Conservation (phyloP, 352 stramenopile genomes). For the Pythium volutum region DNA sequence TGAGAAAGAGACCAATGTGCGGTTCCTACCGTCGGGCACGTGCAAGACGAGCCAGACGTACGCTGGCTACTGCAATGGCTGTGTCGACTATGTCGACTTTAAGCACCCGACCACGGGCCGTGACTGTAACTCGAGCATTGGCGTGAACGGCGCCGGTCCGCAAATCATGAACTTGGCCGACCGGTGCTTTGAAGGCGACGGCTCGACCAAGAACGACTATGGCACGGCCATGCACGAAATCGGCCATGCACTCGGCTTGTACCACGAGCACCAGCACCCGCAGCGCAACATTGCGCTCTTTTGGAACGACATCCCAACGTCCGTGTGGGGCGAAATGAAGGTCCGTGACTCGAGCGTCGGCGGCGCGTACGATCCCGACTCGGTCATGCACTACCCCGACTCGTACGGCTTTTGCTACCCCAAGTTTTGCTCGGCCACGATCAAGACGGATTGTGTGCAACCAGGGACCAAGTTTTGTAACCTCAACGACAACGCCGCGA, state of each 20-base stretch:
- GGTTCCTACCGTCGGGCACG: conserved; percentile 52
- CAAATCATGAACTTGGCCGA: conserved; percentile 76
- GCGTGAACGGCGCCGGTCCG: conserved; percentile 53
- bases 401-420: conserved; percentile 76
- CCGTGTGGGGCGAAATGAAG: conserved; percentile 71
- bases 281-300: conserved; percentile 66
- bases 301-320: conserved; percentile 71
- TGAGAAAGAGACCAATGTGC: conserved; percentile 66
- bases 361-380: conserved; percentile 63
- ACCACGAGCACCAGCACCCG: conserved; percentile 82
- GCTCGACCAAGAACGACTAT: conserved; percentile 68
- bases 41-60: conserved; percentile 45
- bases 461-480: conserved; percentile 63
- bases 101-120: conserved; percentile 66
- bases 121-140: conserved; percentile 79
- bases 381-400: conserved; percentile 81
- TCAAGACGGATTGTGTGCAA: conserved; percentile 47
- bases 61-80: conserved; percentile 59
- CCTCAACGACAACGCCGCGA: conserved; percentile 55
- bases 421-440: conserved; percentile 39
- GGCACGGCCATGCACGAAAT: conserved; percentile 83
- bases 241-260: conserved; percentile 69
- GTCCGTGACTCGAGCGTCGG: conserved; percentile 63
- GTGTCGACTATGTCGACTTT: conserved; percentile 71
- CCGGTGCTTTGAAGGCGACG: conserved; percentile 74